Conservation (phyloP, 768 basidiomycete genomes). For the Arthromyces matolae region DNA sequence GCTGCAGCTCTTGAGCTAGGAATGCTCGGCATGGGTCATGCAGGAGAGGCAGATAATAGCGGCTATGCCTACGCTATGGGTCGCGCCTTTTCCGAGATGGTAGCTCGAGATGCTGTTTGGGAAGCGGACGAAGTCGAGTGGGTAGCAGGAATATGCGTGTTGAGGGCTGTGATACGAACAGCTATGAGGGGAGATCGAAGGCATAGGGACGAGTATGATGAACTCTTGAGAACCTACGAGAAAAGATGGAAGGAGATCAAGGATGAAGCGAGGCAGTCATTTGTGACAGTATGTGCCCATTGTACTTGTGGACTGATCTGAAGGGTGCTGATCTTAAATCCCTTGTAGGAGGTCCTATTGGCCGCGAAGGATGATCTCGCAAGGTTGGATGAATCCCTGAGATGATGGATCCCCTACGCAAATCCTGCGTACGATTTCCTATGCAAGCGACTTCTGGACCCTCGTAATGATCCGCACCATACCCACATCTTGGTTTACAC, state of each 20-base stretch:
- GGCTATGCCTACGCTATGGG: slow-evolving; percentile 43
- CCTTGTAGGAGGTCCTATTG: slow-evolving; percentile 44
- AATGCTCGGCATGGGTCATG: slow-evolving; percentile 42
- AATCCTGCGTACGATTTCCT: neutral
- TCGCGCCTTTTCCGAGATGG: slow-evolving; percentile 52
- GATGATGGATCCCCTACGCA: slow-evolving; percentile 9
- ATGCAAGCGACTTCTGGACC: slow-evolving; percentile 1
- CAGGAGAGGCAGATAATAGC: slow-evolving; percentile 35
- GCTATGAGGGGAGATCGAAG: slow-evolving; percentile 43
- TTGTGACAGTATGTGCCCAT: slow-evolving; percentile 52
- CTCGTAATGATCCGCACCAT: slow-evolving; percentile 1
- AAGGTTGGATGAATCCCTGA: slow-evolving; percentile 34
- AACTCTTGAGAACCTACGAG: slow-evolving; percentile 53
- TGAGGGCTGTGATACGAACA: slow-evolving; percentile 55
- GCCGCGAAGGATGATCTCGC: slow-evolving; percentile 52
- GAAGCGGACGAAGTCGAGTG: slow-evolving; percentile 65
- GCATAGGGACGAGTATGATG: slow-evolving; percentile 52
- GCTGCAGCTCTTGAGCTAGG: slow-evolving; percentile 61
- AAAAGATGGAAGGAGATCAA: slow-evolving; percentile 70
- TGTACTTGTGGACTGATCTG: neutral
- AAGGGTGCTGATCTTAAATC: neutral
- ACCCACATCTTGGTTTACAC: slow-evolving; percentile 1
- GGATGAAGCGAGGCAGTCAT: slow-evolving; percentile 59
- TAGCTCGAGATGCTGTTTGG: slow-evolving; percentile 65
- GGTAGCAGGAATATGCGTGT: slow-evolving; percentile 60